A percentile compares a stretch with the other conserved stretches of the same genome.
phyloP scores from a whole-genome alignment of 2,329 filamentous ascomycete genomes.

The Diaporthe amygdali region DNA sequence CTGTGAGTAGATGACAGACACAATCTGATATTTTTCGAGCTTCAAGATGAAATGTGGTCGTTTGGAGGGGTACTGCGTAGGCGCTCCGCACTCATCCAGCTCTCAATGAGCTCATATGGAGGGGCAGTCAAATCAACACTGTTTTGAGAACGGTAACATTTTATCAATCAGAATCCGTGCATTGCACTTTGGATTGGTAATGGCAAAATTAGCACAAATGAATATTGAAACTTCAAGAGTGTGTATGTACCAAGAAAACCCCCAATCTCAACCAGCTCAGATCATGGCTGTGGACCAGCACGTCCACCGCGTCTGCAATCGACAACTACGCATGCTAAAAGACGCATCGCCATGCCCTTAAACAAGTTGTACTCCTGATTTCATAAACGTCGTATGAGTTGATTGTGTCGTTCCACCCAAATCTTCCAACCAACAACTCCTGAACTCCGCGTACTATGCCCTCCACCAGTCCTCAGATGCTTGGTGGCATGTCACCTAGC shows the following conservation, averaged over 20 bases:
- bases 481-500: not conserved
- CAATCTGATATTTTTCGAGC: not conserved
- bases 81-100: not conserved
- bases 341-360: not conserved
- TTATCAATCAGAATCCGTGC: no score
- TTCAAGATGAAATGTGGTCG: not conserved
- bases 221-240: not conserved
- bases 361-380: not conserved
- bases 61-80: not conserved
- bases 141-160: not conserved
- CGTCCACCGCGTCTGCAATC: not conserved
- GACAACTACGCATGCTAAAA: not conserved
- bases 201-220: not conserved
- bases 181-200: no score
- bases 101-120: not conserved
- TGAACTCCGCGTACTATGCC: not conserved
- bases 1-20: not conserved
- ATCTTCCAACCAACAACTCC: not conserved
- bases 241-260: slow-evolving; percentile 4
- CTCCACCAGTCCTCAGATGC: not conserved
- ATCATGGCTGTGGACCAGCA: not conserved
- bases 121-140: not conserved
- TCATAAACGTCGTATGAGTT: not conserved
- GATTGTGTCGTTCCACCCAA: not conserved
- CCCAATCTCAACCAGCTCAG: not conserved